Evolutionary conservation across 73 alveolate species (phyloP).

Genomic region (Paramecium caudatum): DNA sequence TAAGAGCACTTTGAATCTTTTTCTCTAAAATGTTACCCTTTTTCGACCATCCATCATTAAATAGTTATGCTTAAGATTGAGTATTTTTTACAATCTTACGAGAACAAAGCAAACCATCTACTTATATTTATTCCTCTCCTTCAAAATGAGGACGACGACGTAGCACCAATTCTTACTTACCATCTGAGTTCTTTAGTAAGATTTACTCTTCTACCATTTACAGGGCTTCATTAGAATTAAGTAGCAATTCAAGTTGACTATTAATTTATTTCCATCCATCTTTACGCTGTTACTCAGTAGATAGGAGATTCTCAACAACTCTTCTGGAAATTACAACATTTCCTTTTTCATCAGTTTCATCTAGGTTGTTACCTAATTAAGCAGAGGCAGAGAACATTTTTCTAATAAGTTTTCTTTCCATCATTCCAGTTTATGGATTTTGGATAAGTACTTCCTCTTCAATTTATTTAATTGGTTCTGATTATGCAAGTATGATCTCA

Average conservation of each 20-base stretch:
- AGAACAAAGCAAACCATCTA: neutral
- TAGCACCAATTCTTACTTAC: constrained; percentile 25
- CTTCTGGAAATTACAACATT: constrained; percentile 19
- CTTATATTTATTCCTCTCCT: neutral
- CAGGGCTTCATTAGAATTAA: neutral
- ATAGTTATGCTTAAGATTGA: constrained; percentile 24
- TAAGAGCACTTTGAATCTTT: neutral
- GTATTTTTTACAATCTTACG: constrained; percentile 2
- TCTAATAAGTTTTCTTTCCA: constrained; percentile 38
- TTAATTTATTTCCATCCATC: constrained; percentile 41
- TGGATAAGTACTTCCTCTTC: neutral
- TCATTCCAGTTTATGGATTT: constrained; percentile 17
- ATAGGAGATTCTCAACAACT: constrained; percentile 13
- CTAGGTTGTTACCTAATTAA: constrained; percentile 1
- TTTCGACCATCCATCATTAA: constrained; percentile 22
- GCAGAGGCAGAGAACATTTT: constrained; percentile 32
- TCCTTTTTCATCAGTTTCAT: constrained; percentile 21
- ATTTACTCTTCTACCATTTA: neutral
- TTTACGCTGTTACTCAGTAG: constrained; percentile 14
- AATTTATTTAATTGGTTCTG: constrained; percentile 1
- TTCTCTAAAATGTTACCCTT: neutral
- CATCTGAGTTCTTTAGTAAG: neutral
- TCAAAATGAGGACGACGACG: constrained; percentile 39
- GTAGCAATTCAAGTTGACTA: neutral
- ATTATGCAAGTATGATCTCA: constrained; percentile 11